Evolutionary conservation across 768 basidiomycete species (phyloP).

Genomic region (Polyporus arcularius): DNA sequence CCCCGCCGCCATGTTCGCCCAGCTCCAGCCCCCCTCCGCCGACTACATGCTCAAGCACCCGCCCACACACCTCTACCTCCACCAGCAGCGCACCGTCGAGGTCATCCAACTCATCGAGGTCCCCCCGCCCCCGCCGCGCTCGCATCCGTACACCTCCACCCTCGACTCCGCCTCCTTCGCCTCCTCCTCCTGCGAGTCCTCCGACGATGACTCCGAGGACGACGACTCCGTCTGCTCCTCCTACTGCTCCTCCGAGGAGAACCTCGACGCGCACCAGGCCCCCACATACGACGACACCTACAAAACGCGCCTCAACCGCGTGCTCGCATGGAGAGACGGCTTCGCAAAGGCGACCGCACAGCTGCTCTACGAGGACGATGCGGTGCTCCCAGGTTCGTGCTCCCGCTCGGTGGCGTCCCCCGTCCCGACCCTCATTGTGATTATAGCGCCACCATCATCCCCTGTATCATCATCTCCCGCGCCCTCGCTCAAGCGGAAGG

Average conservation of each 20-base stretch:
- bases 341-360: conserved; percentile 39
- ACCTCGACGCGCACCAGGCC: conserved; percentile 18
- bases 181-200: conserved; percentile 41
- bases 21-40: conserved; percentile 20
- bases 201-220: conserved; percentile 37
- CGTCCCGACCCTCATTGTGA: neutral
- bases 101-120: conserved; percentile 78
- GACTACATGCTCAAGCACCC: conserved; percentile 28
- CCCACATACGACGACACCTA: conserved; percentile 51
- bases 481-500: conserved; percentile 51
- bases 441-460: conserved; percentile 13
- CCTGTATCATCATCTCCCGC: conserved; percentile 29
- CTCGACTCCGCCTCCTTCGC: conserved; percentile 41
- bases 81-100: conserved; percentile 51
- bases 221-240: conserved; percentile 53
- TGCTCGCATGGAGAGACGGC: conserved; percentile 70
- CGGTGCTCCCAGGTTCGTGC: conserved; percentile 43
- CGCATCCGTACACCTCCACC: conserved; percentile 38
- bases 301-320: conserved; percentile 58
- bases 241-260: conserved; percentile 68
- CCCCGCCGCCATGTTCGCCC: conserved; percentile 23
- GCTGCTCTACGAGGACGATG: conserved; percentile 37
- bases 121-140: conserved; percentile 51
- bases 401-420: conserved; percentile 1
- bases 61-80: conserved; percentile 40